phyloP scores from a whole-genome alignment of 352 stramenopile species.

The Elongisporangium prolatum region DNA sequence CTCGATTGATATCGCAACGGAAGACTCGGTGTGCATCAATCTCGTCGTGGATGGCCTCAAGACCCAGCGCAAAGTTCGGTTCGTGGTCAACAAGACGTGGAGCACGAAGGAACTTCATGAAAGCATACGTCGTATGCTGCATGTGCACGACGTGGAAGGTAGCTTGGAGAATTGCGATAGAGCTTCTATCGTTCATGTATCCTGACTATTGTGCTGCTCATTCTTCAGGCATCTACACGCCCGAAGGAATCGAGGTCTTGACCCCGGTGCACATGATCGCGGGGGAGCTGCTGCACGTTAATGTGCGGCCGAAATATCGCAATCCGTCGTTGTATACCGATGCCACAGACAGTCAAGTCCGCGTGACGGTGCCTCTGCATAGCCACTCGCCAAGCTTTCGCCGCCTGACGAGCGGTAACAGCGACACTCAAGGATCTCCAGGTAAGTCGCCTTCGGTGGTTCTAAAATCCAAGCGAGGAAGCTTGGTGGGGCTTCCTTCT shows the following conservation, averaged over 20 bases:
- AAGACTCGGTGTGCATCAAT: conserved; percentile 68
- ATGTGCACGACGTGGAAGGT: conserved; percentile 62
- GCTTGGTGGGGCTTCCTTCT: not conserved
- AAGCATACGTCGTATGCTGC: conserved; percentile 66
- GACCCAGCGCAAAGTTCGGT: conserved; percentile 47
- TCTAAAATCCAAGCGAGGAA: not conserved
- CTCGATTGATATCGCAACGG: conserved; percentile 73
- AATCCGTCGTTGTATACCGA: conserved; percentile 16
- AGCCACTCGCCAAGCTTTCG: conserved; percentile 8
- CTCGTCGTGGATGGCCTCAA: conserved; percentile 69
- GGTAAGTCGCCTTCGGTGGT: not conserved
- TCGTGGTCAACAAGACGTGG: conserved; percentile 74
- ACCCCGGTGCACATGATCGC: conserved; percentile 70
- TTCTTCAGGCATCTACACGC: conserved; percentile 37
- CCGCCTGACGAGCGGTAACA: not conserved
- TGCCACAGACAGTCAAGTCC: conserved; percentile 12
- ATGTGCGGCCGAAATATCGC: conserved; percentile 51
- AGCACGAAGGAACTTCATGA: conserved; percentile 47
- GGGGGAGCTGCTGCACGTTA: conserved; percentile 64
- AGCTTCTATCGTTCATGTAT: not conserved
- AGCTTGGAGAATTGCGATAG: conserved; percentile 3
- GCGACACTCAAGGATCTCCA: not conserved
- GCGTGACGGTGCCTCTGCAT: conserved; percentile 11
- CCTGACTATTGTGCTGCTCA: conserved; percentile 1
- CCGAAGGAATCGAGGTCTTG: conserved; percentile 59